phyloP scores from a whole-genome alignment of 371 early-diverging fungal species.

The Saksenaea oblongispora region DNA sequence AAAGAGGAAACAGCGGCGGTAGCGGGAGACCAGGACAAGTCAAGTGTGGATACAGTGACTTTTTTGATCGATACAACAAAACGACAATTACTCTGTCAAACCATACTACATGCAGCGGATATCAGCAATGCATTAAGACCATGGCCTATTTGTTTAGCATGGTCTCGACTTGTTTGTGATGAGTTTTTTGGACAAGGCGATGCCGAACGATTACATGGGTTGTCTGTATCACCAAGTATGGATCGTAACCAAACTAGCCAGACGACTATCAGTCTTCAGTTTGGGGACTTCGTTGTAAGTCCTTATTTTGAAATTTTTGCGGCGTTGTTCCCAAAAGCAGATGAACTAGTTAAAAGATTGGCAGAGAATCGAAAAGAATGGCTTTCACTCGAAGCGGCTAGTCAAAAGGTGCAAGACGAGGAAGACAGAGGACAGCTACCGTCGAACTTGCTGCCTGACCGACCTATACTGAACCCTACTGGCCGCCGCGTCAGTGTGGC shows the following conservation, averaged over 20 bases:
- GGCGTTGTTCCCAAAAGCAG: conserved; percentile 68
- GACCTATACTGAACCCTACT: conserved; percentile 40
- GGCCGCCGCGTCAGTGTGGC: conserved; percentile 60
- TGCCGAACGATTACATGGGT: conserved; percentile 64
- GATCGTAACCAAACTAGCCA: conserved; percentile 76
- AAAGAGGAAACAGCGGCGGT: neutral
- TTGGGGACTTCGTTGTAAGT: conserved; percentile 82
- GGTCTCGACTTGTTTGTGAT: conserved; percentile 83
- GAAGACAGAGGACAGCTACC: conserved; percentile 27
- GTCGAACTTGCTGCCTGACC: conserved; percentile 35
- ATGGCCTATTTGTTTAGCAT: conserved; percentile 78
- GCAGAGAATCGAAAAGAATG: conserved; percentile 41
- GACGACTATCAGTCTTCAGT: conserved; percentile 76
- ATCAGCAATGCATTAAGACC: conserved; percentile 88
- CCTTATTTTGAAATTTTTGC: conserved; percentile 85
- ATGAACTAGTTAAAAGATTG: conserved; percentile 38
- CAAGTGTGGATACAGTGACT: conserved; percentile 2
- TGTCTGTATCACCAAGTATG: conserved; percentile 89
- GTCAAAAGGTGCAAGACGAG: neutral
- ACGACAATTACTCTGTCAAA: conserved; percentile 66
- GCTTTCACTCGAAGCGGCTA: conserved; percentile 27
- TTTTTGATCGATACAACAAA: neutral
- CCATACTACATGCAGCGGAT: conserved; percentile 84
- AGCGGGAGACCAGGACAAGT: conserved; percentile 14
- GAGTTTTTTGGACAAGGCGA: conserved; percentile 91